Evolutionary conservation across 257 asterid genomes (phyloP).

Genomic region (Solanum chaucha): DNA sequence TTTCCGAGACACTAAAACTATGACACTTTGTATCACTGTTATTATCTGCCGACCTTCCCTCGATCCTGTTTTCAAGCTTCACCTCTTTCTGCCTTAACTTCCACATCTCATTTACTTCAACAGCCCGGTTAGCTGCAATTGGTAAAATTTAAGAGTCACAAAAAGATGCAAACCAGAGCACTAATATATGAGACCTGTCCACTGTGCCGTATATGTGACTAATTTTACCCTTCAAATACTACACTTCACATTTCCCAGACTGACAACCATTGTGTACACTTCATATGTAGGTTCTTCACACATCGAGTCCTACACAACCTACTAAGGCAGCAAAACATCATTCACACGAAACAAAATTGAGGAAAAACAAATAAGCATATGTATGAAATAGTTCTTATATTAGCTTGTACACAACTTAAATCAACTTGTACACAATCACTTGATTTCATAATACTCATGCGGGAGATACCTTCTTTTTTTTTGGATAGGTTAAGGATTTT

Average conservation of each 20-base stretch:
- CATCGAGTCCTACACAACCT: not conserved
- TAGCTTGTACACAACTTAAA: not conserved
- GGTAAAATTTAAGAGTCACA: not conserved
- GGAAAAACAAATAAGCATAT: not conserved
- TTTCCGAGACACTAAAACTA: slow-evolving; percentile 27
- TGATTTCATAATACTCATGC: not conserved
- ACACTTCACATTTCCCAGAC: not conserved
- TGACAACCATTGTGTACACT: not conserved
- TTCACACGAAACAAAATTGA: not conserved
- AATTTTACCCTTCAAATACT: not conserved
- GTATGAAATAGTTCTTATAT: not conserved
- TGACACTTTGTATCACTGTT: slow-evolving; percentile 17
- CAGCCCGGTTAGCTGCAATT: slow-evolving; percentile 68
- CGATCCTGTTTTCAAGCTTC: slow-evolving; percentile 55
- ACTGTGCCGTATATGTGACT: not conserved
- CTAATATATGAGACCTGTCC: not conserved
- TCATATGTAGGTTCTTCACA: not conserved
- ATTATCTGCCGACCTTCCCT: slow-evolving; percentile 23
- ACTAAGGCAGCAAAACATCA: not conserved
- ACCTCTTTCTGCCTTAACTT: slow-evolving; percentile 70
- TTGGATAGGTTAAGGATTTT: not conserved
- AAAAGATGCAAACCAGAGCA: not conserved
- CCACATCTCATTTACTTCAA: slow-evolving; percentile 96
- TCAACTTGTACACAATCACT: not conserved
- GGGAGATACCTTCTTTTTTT: not conserved